Percentiles rank a stretch among this genome's conserved stretches.
Conservation (phyloP, 495 filamentous ascomycete species). For the Penicillium odoratum region DNA sequence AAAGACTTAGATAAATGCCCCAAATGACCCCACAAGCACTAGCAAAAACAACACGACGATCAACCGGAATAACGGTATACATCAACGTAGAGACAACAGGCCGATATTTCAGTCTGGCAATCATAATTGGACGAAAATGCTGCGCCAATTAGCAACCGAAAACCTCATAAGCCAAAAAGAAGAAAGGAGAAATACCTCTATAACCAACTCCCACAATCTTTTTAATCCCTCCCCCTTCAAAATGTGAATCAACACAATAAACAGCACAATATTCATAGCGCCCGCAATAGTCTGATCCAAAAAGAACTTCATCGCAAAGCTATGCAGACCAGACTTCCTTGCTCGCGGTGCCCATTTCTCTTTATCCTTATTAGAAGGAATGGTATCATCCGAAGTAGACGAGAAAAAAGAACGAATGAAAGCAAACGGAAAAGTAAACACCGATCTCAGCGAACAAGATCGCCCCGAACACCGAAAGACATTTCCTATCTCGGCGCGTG, state of each 20-base stretch:
- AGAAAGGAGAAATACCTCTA: slow-evolving; percentile 31
- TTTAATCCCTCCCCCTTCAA: slow-evolving; percentile 43
- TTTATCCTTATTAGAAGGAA: slow-evolving; percentile 42
- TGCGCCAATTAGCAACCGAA: slow-evolving; percentile 13
- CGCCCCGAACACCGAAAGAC: slow-evolving; percentile 16
- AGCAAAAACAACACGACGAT: slow-evolving; percentile 73
- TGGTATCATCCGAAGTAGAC: slow-evolving; percentile 31
- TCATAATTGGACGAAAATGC: slow-evolving; percentile 70
- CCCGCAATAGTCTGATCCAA: slow-evolving; percentile 82
- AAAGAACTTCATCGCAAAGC: slow-evolving; percentile 77
- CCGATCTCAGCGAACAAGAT: slow-evolving; percentile 12
- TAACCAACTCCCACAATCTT: slow-evolving; percentile 32
- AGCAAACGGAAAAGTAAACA: slow-evolving; percentile 38
- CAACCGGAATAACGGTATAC: slow-evolving; percentile 76
- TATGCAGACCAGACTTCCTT: slow-evolving; percentile 45
- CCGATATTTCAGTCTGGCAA: slow-evolving; percentile 79
- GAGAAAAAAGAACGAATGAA: slow-evolving; percentile 28
- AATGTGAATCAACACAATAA: slow-evolving; percentile 60
- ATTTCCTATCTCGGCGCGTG: slow-evolving; percentile 25
- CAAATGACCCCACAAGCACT: slow-evolving; percentile 79
- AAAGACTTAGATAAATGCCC: slow-evolving; percentile 82
- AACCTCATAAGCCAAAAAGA: neutral
- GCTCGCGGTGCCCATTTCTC: slow-evolving; percentile 33
- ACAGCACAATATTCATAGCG: slow-evolving; percentile 74
- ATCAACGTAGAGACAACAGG: slow-evolving; percentile 77